These are phyloP conservation scores for Tilletia indica DNA, from an alignment of 1,284 basidiomycete species.

Conservation along the genomic window DNA sequence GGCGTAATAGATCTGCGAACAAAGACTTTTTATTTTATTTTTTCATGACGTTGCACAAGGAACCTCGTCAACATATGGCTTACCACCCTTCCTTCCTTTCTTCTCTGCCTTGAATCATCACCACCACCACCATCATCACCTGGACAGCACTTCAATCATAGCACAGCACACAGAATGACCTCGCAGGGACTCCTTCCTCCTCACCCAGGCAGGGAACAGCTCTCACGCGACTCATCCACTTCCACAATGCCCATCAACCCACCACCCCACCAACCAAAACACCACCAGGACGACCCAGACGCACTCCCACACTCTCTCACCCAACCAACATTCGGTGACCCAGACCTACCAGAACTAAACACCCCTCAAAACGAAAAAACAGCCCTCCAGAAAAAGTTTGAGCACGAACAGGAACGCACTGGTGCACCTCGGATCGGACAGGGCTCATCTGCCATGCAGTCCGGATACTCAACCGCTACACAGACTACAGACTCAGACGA, in stretches of 20 bases:
- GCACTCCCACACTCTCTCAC: background rate
- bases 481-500: conserved; percentile 39
- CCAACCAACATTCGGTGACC: conserved; percentile 10
- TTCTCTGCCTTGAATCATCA: no score
- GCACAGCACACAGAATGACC: background rate
- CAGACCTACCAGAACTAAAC: background rate
- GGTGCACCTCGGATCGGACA: background rate
- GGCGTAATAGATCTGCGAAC: no score
- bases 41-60: no score
- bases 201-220: background rate
- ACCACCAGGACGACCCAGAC: conserved; percentile 9
- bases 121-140: background rate
- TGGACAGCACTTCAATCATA: background rate
- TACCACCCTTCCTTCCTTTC: no score
- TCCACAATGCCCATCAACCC: conserved; percentile 15
- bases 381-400: background rate
- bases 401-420: background rate
- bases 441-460: conserved; percentile 1
- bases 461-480: conserved; percentile 13
- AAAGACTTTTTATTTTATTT: no score
- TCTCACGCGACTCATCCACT: conserved; percentile 5
- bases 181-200: background rate
- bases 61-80: no score
- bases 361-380: background rate
- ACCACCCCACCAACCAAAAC: background rate